Conservation (phyloP, 2,329 filamentous ascomycete genomes). For the Myrmaecium sp. region DNA sequence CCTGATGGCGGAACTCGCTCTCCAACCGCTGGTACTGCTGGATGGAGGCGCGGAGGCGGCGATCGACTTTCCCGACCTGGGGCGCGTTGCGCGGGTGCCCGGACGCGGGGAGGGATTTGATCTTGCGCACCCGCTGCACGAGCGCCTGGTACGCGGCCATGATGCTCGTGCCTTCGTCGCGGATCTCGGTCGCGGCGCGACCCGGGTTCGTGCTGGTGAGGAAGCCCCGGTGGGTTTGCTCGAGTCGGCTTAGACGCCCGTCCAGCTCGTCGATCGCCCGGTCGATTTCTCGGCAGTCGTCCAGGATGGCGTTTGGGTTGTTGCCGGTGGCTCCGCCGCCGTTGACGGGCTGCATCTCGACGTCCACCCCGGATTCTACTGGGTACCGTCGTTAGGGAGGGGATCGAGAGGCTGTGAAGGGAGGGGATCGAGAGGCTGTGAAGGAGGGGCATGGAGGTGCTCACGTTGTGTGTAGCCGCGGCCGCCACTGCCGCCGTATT, state of each 20-base stretch:
- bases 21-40: slow-evolving; percentile 69
- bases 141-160: slow-evolving; percentile 70
- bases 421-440: slow-evolving; percentile 10
- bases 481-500: slow-evolving; percentile 18
- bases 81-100: slow-evolving; percentile 55
- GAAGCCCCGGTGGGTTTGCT: slow-evolving; percentile 55
- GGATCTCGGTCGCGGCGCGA: slow-evolving; percentile 53
- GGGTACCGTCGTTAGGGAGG: slow-evolving; percentile 1
- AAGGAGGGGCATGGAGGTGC: too few relatives aligned
- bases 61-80: slow-evolving; percentile 68
- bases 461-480: slow-evolving; percentile 5
- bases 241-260: slow-evolving; percentile 49
- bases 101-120: slow-evolving; percentile 70
- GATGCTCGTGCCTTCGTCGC: slow-evolving; percentile 57
- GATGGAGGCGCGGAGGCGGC: slow-evolving; percentile 65
- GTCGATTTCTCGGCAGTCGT: slow-evolving; percentile 71
- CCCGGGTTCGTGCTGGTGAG: slow-evolving; percentile 56
- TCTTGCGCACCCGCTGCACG: slow-evolving; percentile 58
- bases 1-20: slow-evolving; percentile 60
- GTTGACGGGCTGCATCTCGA: slow-evolving; percentile 54
- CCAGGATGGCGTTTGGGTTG: slow-evolving; percentile 61
- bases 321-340: slow-evolving; percentile 21
- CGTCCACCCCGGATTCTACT: slow-evolving; percentile 31
- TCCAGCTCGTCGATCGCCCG: slow-evolving; percentile 60
- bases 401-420: slow-evolving; percentile 5